Conservation (phyloP, 352 stramenopile genomes). For the Peronospora destructor region DNA sequence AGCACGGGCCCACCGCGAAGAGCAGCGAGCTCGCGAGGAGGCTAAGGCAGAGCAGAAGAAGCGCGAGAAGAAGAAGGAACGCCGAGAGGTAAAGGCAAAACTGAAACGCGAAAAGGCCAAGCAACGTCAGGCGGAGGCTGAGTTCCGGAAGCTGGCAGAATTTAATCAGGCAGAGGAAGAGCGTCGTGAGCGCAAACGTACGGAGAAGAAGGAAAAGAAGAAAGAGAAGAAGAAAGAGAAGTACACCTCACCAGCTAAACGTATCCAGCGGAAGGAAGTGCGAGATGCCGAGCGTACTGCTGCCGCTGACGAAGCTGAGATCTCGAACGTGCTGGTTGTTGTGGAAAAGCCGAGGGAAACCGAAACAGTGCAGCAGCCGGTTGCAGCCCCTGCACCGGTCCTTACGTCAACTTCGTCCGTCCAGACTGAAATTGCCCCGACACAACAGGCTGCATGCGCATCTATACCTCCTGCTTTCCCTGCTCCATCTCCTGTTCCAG, state of each 20-base stretch:
- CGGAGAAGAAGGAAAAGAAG: slow-evolving; percentile 34
- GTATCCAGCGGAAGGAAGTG: slow-evolving; percentile 44
- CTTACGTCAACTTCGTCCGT: slow-evolving; percentile 1
- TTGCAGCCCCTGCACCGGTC: slow-evolving; percentile 1
- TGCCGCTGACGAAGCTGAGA: slow-evolving; percentile 12
- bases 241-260: slow-evolving; percentile 48
- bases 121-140: slow-evolving; percentile 32
- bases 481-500: slow-evolving; percentile 7
- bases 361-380: slow-evolving; percentile 8
- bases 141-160: slow-evolving; percentile 31
- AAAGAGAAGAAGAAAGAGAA: slow-evolving; percentile 53
- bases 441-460: background rate
- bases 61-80: slow-evolving; percentile 33
- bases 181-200: slow-evolving; percentile 27
- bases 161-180: slow-evolving; percentile 39
- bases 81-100: slow-evolving; percentile 34
- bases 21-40: slow-evolving; percentile 35
- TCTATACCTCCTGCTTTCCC: slow-evolving; percentile 3
- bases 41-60: slow-evolving; percentile 35
- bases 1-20: slow-evolving; percentile 31
- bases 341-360: slow-evolving; percentile 28
- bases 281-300: slow-evolving; percentile 19
- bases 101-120: slow-evolving; percentile 35
- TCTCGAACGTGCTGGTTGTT: slow-evolving; percentile 46
- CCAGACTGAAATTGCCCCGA: slow-evolving; percentile 4